phyloP scores from a whole-genome alignment of 2,329 filamentous ascomycete species.

The Lasiodiplodia theobromae region DNA sequence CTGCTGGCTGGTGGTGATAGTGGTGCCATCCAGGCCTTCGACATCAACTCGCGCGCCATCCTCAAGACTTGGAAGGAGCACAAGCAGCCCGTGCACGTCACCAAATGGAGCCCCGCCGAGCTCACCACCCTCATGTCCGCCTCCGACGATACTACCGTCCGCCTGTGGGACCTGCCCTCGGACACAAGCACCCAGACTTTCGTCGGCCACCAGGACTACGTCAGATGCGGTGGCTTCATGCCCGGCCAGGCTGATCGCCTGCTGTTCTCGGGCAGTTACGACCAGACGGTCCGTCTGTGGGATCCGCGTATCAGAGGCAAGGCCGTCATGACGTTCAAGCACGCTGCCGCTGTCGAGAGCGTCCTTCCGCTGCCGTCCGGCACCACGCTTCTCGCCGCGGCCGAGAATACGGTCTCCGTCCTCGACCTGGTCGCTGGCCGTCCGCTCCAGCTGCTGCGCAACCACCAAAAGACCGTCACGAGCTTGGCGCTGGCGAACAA shows the following conservation, averaged over 20 bases:
- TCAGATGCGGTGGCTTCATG: slow-evolving; percentile 86
- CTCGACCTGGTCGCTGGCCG: slow-evolving; percentile 91
- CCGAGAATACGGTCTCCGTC: slow-evolving; percentile 87
- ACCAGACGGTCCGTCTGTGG: slow-evolving; percentile 92
- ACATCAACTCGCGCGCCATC: slow-evolving; percentile 86
- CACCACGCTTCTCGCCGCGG: slow-evolving; percentile 83
- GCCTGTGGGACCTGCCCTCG: slow-evolving; percentile 90
- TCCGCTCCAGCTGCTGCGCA: slow-evolving; percentile 84
- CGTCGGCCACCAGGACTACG: slow-evolving; percentile 89
- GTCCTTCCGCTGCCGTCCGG: slow-evolving; percentile 88
- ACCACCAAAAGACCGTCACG: slow-evolving; percentile 98
- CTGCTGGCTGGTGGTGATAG: slow-evolving; percentile 90
- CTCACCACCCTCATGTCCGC: slow-evolving; percentile 87
- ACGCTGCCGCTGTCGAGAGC: slow-evolving; percentile 84
- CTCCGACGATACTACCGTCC: slow-evolving; percentile 90
- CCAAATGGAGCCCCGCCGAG: slow-evolving; percentile 88
- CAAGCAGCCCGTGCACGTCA: slow-evolving; percentile 92
- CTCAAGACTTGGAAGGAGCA: slow-evolving; percentile 95
- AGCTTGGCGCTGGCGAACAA: slow-evolving; percentile 82
- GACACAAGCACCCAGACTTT: slow-evolving; percentile 79
- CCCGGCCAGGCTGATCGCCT: slow-evolving; percentile 74
- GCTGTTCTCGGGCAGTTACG: slow-evolving; percentile 90
- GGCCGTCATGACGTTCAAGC: slow-evolving; percentile 90
- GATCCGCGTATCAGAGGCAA: slow-evolving; percentile 76
- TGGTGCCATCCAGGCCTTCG: slow-evolving; percentile 93